Evolutionary conservation across 2,329 filamentous ascomycete genomes (phyloP).

Genomic region (Fonsecaea monophora): DNA sequence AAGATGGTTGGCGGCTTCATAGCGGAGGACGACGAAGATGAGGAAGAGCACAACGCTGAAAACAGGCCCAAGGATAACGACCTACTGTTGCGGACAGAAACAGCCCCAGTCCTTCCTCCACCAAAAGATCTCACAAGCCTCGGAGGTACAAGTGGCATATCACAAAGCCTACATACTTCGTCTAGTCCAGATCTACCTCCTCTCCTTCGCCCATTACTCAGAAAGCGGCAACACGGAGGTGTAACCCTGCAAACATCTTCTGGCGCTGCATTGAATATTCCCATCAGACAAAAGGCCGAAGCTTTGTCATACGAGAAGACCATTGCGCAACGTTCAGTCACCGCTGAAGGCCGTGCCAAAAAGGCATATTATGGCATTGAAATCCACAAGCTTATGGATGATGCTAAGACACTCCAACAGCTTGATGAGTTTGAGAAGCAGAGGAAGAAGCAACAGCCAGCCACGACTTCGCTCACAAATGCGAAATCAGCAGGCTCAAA

Average conservation of each 20-base stretch:
- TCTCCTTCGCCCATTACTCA: constrained; percentile 31
- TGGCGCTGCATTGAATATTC: constrained; percentile 56
- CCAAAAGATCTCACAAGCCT: constrained; percentile 12
- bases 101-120: constrained; percentile 13
- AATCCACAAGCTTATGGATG: constrained; percentile 81
- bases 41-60: constrained; percentile 37
- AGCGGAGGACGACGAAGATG: constrained; percentile 51
- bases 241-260: constrained; percentile 55
- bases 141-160: constrained; percentile 11
- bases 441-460: constrained; percentile 40
- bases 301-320: constrained; percentile 59
- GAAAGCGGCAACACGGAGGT: constrained; percentile 29
- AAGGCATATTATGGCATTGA: constrained; percentile 88
- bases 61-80: background rate
- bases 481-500: constrained; percentile 44
- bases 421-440: constrained; percentile 41
- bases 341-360: constrained; percentile 60
- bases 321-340: constrained; percentile 60
- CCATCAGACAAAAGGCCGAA: constrained; percentile 46
- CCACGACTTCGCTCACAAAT: constrained; percentile 41
- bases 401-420: constrained; percentile 66
- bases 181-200: constrained; percentile 19
- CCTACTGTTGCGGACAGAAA: background rate
- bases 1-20: constrained; percentile 52
- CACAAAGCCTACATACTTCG: background rate